phyloP scores from a whole-genome alignment of 2,329 filamentous ascomycete genomes.

The Dactylellina sp. region DNA sequence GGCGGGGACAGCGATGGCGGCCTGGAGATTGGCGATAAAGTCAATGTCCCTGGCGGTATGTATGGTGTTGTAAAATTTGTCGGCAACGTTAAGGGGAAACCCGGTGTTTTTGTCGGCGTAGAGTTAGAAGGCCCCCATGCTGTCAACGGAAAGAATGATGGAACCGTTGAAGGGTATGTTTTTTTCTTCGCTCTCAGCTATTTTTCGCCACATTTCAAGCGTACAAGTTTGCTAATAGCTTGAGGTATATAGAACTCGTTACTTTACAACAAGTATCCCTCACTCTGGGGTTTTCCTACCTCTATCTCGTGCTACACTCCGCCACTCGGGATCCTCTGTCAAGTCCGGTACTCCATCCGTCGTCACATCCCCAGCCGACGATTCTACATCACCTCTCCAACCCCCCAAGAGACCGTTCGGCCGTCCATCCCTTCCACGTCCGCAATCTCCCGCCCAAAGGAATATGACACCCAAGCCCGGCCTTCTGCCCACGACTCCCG shows the following conservation, averaged over 20 bases:
- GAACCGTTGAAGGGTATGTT: slow-evolving; percentile 90
- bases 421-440: slow-evolving; percentile 52
- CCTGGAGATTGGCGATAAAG: slow-evolving; percentile 80
- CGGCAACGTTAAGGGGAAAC: slow-evolving; percentile 86
- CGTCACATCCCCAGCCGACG: slow-evolving; percentile 48
- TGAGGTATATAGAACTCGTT: slow-evolving; percentile 67
- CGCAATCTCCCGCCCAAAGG: slow-evolving; percentile 53
- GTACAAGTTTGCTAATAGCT: slow-evolving; percentile 3
- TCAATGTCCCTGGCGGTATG: slow-evolving; percentile 95
- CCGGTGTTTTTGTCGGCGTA: slow-evolving; percentile 89
- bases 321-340: slow-evolving; percentile 69
- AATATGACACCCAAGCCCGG: slow-evolving; percentile 54
- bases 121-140: slow-evolving; percentile 87
- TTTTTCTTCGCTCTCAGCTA: slow-evolving; percentile 14
- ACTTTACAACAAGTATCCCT: slow-evolving; percentile 82
- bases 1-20: slow-evolving; percentile 66
- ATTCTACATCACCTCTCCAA: slow-evolving; percentile 60
- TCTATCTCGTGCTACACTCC: slow-evolving; percentile 79
- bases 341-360: slow-evolving; percentile 54
- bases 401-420: slow-evolving; percentile 58
- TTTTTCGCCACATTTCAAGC: background rate
- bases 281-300: slow-evolving; percentile 95
- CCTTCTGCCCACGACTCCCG: slow-evolving; percentile 58
- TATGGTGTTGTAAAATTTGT: slow-evolving; percentile 88
- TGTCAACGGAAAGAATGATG: slow-evolving; percentile 88